Evolutionary conservation across 495 filamentous ascomycete genomes (phyloP).

Genomic region (Podospora sp.): DNA sequence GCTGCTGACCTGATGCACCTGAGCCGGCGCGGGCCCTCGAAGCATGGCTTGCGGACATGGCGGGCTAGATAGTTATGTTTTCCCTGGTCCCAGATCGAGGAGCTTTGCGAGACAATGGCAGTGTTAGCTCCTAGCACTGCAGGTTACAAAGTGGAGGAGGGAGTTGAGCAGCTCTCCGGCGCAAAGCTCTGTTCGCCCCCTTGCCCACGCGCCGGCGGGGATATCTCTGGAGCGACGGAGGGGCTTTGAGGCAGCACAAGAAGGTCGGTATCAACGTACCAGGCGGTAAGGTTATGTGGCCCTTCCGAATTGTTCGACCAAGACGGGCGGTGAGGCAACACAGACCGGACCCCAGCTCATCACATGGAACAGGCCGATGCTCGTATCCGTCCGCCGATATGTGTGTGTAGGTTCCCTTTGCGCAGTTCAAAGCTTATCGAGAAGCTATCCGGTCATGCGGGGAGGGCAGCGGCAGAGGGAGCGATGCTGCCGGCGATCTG

Average conservation of each 20-base stretch:
- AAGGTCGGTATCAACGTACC: slow-evolving; percentile 34
- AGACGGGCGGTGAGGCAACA: slow-evolving; percentile 49
- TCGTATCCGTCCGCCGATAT: slow-evolving; percentile 42
- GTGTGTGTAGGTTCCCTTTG: slow-evolving; percentile 39
- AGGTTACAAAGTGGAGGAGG: background rate
- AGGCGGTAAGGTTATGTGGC: slow-evolving; percentile 29
- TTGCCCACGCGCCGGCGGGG: slow-evolving; percentile 14
- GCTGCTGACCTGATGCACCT: slow-evolving; percentile 50
- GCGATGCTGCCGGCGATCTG: slow-evolving; percentile 4
- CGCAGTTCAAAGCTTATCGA: slow-evolving; percentile 1
- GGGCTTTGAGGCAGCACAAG: slow-evolving; percentile 22
- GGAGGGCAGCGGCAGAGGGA: background rate
- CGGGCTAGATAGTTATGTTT: slow-evolving; percentile 33
- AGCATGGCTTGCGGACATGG: slow-evolving; percentile 49
- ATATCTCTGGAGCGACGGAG: background rate
- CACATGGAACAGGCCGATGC: slow-evolving; percentile 52
- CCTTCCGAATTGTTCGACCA: slow-evolving; percentile 37
- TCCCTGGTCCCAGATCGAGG: slow-evolving; percentile 13
- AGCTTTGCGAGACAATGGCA: slow-evolving; percentile 22
- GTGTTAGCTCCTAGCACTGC: slow-evolving; percentile 27
- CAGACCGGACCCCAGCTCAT: slow-evolving; percentile 50
- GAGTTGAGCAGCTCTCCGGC: background rate
- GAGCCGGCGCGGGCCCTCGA: slow-evolving; percentile 66
- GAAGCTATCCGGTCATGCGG: background rate
- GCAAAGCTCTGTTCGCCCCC: background rate